Evolutionary conservation across 768 basidiomycete species (phyloP).

Genomic region (Kwoniella botswanensis): DNA sequence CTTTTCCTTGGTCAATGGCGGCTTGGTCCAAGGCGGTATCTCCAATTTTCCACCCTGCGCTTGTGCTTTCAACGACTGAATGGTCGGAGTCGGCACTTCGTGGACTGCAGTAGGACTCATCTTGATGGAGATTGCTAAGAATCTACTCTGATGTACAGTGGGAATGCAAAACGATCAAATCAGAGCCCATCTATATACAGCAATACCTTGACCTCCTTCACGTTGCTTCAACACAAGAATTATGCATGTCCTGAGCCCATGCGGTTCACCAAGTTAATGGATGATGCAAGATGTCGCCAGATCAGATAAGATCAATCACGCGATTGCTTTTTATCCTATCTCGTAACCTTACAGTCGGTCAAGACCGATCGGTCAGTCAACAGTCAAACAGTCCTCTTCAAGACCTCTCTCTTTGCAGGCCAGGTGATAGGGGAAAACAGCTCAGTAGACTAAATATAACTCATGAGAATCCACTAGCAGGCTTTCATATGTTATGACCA

Average conservation of each 20-base stretch:
- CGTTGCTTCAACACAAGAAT: no score
- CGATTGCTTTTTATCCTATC: constrained; percentile 6
- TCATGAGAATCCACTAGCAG: no score
- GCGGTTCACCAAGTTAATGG: neutral
- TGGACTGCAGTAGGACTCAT: constrained; percentile 28
- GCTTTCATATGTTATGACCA: no score
- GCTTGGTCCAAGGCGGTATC: constrained; percentile 21
- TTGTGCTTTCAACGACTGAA: constrained; percentile 16
- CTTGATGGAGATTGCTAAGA: neutral
- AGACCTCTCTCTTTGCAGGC: neutral
- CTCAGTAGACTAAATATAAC: no score
- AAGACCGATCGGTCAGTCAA: constrained; percentile 1
- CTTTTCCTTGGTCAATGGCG: constrained; percentile 24
- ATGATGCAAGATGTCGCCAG: constrained; percentile 14
- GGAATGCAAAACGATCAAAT: neutral
- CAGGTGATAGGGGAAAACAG: neutral
- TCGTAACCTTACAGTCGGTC: neutral
- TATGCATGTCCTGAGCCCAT: no score
- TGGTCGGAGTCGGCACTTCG: neutral
- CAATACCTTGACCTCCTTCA: no score
- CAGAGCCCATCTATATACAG: no score
- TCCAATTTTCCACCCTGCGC: neutral
- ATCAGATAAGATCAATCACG: neutral
- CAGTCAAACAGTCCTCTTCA: no score
- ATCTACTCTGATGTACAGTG: neutral